Conservation (phyloP, 345 rosid species). For the Cardamine occulta region DNA sequence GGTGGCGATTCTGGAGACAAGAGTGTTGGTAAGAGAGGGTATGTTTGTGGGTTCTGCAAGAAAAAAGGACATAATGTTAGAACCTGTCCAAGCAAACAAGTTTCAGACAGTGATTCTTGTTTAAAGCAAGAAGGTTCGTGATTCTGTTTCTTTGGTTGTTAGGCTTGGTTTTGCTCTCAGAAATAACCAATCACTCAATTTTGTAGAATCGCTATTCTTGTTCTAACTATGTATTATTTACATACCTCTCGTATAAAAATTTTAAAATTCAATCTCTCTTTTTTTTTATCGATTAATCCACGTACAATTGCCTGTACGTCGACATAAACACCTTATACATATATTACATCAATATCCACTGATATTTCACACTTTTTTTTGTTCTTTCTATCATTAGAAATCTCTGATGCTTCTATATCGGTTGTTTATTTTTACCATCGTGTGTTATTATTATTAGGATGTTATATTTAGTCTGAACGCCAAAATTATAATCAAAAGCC, state of each 20-base stretch:
- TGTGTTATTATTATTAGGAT: constrained; percentile 1
- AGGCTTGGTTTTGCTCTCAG: background rate
- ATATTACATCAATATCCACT: background rate
- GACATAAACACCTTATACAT: background rate
- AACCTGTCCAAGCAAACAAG: constrained; percentile 55
- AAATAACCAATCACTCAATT: background rate
- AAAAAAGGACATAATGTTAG: constrained; percentile 57
- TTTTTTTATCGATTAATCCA: background rate
- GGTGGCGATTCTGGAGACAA: background rate
- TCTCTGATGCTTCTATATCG: background rate
- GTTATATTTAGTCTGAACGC: constrained; percentile 16
- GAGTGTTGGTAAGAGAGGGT: constrained; percentile 38
- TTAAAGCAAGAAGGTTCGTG: constrained; percentile 22
- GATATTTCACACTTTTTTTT: background rate
- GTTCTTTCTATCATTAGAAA: background rate
- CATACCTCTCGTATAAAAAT: no score
- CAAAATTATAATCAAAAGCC: background rate
- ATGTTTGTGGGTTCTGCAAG: constrained; percentile 57
- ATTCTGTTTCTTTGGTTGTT: constrained; percentile 9
- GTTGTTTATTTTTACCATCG: background rate
- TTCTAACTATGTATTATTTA: no score
- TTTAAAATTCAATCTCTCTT: no score
- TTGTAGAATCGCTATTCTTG: background rate
- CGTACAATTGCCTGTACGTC: background rate
- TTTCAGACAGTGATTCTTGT: constrained; percentile 25